Percentiles rank a stretch among this genome's conserved stretches.
Evolutionary conservation across 768 basidiomycete species (phyloP).

Genomic region (Cystobasidiopsis lactophilus): DNA sequence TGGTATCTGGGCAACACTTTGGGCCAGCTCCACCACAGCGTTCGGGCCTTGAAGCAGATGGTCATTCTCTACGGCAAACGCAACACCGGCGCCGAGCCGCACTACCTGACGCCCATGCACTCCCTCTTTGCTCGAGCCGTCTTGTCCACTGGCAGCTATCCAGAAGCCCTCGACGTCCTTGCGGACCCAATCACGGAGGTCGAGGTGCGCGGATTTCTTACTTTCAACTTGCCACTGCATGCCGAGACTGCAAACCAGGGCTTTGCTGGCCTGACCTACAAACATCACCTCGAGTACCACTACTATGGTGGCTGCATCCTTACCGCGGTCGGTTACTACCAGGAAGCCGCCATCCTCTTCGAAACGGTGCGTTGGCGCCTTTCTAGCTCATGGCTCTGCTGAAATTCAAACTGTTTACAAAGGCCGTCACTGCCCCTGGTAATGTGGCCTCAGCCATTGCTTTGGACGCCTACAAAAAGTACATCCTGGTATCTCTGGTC

Average conservation of each 20-base stretch:
- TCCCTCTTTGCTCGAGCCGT: not conserved
- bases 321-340: not conserved
- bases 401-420: too few species aligned
- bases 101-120: not conserved
- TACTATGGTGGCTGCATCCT: constrained; percentile 1
- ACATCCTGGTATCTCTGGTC: not conserved
- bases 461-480: constrained; percentile 1
- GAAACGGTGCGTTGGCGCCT: not conserved
- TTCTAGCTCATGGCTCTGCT: not conserved
- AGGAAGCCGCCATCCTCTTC: not conserved
- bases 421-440: not conserved
- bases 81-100: not conserved
- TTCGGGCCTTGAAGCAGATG: not conserved
- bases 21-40: not conserved
- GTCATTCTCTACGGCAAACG: not conserved
- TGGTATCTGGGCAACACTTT: not conserved
- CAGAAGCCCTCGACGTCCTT: not conserved
- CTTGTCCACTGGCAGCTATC: not conserved
- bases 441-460: not conserved
- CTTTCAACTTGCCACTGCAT: not conserved
- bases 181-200: not conserved
- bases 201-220: not conserved
- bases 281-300: not conserved
- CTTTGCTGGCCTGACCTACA: not conserved
- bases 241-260: not conserved